Base-by-base conservation (phyloP, 495 filamentous ascomycete species). In the Clavariopsis aquatica region DNA sequence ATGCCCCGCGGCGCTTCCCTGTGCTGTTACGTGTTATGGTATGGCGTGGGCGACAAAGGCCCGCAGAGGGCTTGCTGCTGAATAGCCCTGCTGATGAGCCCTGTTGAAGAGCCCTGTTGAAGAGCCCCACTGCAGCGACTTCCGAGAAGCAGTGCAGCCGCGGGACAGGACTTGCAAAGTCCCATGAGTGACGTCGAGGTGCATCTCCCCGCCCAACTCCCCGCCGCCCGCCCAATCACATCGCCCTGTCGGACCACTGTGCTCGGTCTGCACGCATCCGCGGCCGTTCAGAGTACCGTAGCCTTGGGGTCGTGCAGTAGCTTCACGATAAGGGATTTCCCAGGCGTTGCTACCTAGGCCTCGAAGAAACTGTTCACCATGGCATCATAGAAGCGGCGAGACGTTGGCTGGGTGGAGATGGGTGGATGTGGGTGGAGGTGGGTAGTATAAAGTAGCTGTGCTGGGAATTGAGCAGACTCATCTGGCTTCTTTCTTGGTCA, bases 331-430 rank as follows among this genome's bases (percentile, higher is more conserved):
- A 59, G 59, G 59, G 26, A 55, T 59, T 59, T 62, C 10, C 24
- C 26, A 53, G 12, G 38, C 13, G 26, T 20, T 20, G 34, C 45
- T 31, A 52, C 38, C 45, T 31, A 52, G 27, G 49, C 19, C 22
- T 27, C 27, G 13, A 43, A 9, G 26, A 20, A 28, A 31, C 31
- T 28, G 51, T 57, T 53, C 45, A 43, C 13, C 22, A 68, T 63
- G 59, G 59, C 49, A 53, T 68, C 65, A 68, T 68, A 49, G 12
- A 22, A 52, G 57, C 56, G 56, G 56, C 51, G 62, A 22, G 52
- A 41, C n/a, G n/a, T n/a, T n/a, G n/a, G n/a, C n/a, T n/a, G 54
- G 47, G 22, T 1, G 26, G 20, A 20, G 27, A 17, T 10, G 54
- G n/a, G 3, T 24, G 5, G 34, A n/a, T n/a, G n/a, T n/a, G 54